Evolutionary conservation across 2,329 filamentous ascomycete species (phyloP).

Genomic region (Mycocentrospora acerina): DNA sequence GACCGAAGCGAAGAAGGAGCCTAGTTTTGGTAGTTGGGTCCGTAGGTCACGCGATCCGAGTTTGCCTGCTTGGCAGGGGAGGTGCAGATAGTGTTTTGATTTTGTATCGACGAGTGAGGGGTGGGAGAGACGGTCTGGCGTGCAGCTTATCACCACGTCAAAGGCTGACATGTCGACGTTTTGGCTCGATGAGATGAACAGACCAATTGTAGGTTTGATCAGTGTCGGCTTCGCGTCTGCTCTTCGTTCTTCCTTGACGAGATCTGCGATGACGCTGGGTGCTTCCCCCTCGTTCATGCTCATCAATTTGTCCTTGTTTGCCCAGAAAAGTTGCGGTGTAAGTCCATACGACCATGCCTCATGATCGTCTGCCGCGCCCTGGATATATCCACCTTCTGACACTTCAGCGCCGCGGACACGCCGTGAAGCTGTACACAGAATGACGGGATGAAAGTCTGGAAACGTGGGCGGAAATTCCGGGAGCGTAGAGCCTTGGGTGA

Average conservation of each 20-base stretch:
- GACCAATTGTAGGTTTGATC: constrained; percentile 43
- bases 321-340: constrained; percentile 80
- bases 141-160: constrained; percentile 48
- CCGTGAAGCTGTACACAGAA: constrained; percentile 84
- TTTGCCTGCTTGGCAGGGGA: constrained; percentile 72
- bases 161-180: constrained; percentile 41
- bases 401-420: constrained; percentile 69
- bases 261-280: constrained; percentile 50
- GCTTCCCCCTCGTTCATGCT: constrained; percentile 66
- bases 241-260: constrained; percentile 35
- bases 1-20: constrained; percentile 50
- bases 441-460: constrained; percentile 66
- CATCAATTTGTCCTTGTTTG: constrained; percentile 62
- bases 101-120: constrained; percentile 10
- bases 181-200: constrained; percentile 45
- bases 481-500: constrained; percentile 66
- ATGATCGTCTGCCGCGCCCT: constrained; percentile 91
- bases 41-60: constrained; percentile 82
- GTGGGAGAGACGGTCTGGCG: constrained; percentile 42
- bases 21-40: constrained; percentile 64
- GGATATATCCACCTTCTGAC: constrained; percentile 77
- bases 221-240: constrained; percentile 33
- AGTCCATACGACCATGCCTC: constrained; percentile 89
- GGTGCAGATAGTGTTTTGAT: constrained; percentile 52
- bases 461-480: constrained; percentile 53